Evolutionary conservation across 2,329 filamentous ascomycete genomes (phyloP), one percentile per base, ranked within the genome.

Genomic region (Plectosphaerella sp.): DNA sequence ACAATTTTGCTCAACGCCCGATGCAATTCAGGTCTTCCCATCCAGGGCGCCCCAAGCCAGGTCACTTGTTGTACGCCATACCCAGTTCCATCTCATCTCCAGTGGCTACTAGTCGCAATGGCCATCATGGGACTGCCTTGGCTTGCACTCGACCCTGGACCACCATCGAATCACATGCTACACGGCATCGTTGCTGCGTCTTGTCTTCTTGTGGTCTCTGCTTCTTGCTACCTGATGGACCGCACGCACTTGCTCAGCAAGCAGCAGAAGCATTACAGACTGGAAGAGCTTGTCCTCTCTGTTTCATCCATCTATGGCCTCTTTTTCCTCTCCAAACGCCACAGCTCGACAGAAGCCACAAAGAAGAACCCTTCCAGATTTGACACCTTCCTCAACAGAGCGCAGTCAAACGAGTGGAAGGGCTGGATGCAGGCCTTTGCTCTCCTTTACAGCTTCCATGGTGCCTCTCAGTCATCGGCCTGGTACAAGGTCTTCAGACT

Each of bases 321-420:
- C 3, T 51, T 51, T 36, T 35, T 22, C 2, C 18, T 48, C n/a
- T 54, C 54, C 47, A 39, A 22, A 39, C 42, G 22, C 20, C 8
- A n/a, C 41, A 20, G 22, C 42, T 8, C 45, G 46, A 2, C n/a
- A 42, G 35, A 52, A 14, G 28, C 41, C 6, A 12, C 41, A 5
- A 12, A 16, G 11, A 18, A 43, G 16, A 20, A 20, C 5, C 41
- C 42, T 5, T 15, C 47, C 11, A 24, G 39, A 5, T 43, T 49
- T 5, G 57, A 59, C 5, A 50, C 48, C 5, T 57, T 57, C 24
- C 66, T 86, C 5, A 72, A 77, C 1, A 72, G 82, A 48, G 71
- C 77, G 45, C 80, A 86, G 57, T 80, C 79, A 0, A 76, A 86
- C 55, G 84, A 87, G 62, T 84, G 82, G 76, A 87, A 86, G 66